Evolutionary conservation across 2,329 filamentous ascomycete species (phyloP).

Genomic region (Chaetomiaceae sp.): DNA sequence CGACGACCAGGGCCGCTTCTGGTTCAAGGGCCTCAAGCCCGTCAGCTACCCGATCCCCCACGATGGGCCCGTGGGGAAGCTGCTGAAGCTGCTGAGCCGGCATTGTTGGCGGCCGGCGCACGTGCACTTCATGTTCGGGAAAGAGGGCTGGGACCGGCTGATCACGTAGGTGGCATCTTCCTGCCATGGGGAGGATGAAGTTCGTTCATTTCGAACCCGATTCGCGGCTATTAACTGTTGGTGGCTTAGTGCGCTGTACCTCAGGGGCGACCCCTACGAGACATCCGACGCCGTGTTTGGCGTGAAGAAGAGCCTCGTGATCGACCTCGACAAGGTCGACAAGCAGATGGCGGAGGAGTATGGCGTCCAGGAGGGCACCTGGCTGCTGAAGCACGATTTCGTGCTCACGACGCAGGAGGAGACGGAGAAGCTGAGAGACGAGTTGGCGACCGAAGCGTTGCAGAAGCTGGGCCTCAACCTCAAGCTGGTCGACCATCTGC

Average conservation of each 20-base stretch:
- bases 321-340: constrained; percentile 51
- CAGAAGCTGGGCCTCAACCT: constrained; percentile 60
- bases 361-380: constrained; percentile 55
- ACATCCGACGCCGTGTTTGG: constrained; percentile 81
- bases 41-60: constrained; percentile 81
- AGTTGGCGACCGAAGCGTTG: constrained; percentile 59
- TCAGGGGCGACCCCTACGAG: constrained; percentile 74
- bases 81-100: constrained; percentile 60
- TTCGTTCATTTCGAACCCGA: background rate
- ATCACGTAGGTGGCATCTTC: constrained; percentile 61
- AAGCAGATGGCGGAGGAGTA: constrained; percentile 54
- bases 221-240: constrained; percentile 1
- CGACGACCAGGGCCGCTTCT: constrained; percentile 69
- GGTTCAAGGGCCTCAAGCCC: constrained; percentile 78
- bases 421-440: constrained; percentile 58
- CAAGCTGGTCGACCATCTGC: constrained; percentile 69
- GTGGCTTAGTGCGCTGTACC: constrained; percentile 59
- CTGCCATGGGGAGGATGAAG: background rate
- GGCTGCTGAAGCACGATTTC: constrained; percentile 67
- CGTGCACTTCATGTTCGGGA: constrained; percentile 86
- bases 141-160: constrained; percentile 69
- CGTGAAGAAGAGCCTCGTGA: constrained; percentile 73
- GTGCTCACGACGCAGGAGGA: constrained; percentile 68
- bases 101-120: constrained; percentile 73
- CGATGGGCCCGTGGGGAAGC: constrained; percentile 73